Percentiles rank a stretch among this genome's conserved stretches.
These are phyloP conservation scores for Funneliformis geosporum DNA, from an alignment of 192 early-diverging fungal species.

Conservation along the genomic window DNA sequence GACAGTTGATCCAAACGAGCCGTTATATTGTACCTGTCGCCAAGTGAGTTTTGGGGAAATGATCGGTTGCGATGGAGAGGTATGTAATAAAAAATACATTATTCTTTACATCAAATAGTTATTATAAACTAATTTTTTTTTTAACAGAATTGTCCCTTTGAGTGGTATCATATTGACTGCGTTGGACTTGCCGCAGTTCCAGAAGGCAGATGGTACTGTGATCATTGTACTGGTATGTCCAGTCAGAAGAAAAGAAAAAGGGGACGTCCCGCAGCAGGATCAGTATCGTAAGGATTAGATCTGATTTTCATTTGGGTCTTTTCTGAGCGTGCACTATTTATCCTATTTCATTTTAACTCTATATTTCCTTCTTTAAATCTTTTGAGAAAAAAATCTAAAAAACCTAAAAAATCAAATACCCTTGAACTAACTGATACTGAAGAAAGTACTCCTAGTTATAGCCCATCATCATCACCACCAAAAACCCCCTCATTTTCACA, in stretches of 20 bases:
- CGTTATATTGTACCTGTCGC: constrained; percentile 23
- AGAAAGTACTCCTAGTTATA: not conserved
- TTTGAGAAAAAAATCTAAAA: not conserved
- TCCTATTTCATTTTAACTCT: not conserved
- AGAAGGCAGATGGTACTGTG: constrained; percentile 31
- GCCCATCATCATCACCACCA: not conserved
- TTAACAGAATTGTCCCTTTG: constrained; percentile 26
- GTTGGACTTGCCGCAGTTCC: constrained; percentile 22
- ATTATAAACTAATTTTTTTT: not conserved
- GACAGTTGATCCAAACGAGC: constrained; percentile 19
- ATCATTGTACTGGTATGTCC: constrained; percentile 1
- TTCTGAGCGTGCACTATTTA: not conserved
- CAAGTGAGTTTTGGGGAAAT: constrained; percentile 35
- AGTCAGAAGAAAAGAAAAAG: constrained; percentile 24
- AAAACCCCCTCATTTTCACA: not conserved
- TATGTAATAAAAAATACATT: constrained; percentile 7
- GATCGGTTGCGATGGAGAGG: constrained; percentile 33
- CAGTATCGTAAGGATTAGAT: not conserved
- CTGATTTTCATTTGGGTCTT: too few relatives aligned
- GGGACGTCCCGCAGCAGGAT: constrained; percentile 23
- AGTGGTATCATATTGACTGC: constrained; percentile 32
- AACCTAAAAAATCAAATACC: not conserved
- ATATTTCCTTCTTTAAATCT: not conserved
- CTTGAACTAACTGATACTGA: not conserved
- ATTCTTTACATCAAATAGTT: not conserved